phyloP scores from a whole-genome alignment of 495 filamentous ascomycete species.

The Physcia stellaris region DNA sequence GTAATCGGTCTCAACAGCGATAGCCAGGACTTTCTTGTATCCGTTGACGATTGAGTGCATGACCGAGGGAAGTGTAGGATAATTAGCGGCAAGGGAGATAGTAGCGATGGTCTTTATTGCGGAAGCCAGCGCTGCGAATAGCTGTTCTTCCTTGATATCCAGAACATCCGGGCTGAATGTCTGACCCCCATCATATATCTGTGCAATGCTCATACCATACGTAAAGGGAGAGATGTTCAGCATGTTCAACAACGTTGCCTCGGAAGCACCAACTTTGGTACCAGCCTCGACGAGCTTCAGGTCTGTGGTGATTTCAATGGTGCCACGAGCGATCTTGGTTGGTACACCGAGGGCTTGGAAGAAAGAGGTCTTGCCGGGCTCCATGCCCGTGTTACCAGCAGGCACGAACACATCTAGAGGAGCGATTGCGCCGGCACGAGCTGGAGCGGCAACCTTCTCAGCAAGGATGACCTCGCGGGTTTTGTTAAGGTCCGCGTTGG shows the following conservation, averaged over 20 bases:
- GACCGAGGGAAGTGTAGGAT: constrained; percentile 91
- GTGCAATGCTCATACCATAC: constrained; percentile 90
- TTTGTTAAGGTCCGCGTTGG: constrained; percentile 84
- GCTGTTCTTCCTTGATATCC: constrained; percentile 85
- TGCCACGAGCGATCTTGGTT: constrained; percentile 99
- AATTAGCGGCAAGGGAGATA: constrained; percentile 82
- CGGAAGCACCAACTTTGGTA: constrained; percentile 91
- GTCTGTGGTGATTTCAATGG: constrained; percentile 98
- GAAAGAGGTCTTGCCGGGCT: constrained; percentile 99
- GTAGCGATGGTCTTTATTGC: constrained; percentile 79
- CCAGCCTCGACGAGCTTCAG: constrained; percentile 93
- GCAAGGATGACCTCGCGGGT: constrained; percentile 85
- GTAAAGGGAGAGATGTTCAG: constrained; percentile 99
- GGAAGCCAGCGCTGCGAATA: constrained; percentile 67
- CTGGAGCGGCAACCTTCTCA: constrained; percentile 95
- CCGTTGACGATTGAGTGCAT: constrained; percentile 88
- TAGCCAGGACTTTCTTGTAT: constrained; percentile 93
- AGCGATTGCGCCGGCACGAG: constrained; percentile 90
- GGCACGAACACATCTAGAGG: constrained; percentile 83
- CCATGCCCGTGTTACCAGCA: constrained; percentile 99
- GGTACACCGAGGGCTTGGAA: constrained; percentile 99
- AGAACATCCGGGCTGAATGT: constrained; percentile 70
- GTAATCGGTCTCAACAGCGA: constrained; percentile 82
- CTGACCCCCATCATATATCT: constrained; percentile 96
- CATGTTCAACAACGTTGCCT: constrained; percentile 98